Evolutionary conservation across 495 filamentous ascomycete species (phyloP).

Genomic region (Aspergillus carlsbadensis): DNA sequence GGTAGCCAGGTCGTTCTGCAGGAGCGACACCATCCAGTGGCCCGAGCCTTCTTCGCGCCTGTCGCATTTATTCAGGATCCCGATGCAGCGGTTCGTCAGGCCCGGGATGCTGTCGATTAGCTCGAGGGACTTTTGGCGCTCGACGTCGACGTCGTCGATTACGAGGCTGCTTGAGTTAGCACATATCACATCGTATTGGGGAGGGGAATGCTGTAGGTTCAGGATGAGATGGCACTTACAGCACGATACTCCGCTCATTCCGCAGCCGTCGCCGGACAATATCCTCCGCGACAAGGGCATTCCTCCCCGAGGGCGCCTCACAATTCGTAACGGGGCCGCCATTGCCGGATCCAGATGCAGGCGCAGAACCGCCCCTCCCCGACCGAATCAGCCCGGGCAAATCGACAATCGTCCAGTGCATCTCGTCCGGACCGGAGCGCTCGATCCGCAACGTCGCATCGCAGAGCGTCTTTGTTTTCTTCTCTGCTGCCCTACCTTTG

Average conservation of each 20-base stretch:
- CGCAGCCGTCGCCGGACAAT: neutral
- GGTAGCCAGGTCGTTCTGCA: slow-evolving; percentile 3
- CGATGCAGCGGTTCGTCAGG: neutral
- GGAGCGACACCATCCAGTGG: slow-evolving; percentile 5
- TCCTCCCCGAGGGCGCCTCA: neutral
- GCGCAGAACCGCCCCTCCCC: too few relatives aligned
- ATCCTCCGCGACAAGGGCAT: neutral
- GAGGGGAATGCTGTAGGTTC: neutral
- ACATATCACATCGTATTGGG: neutral
- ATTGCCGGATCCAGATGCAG: too few relatives aligned
- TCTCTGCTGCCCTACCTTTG: too few relatives aligned
- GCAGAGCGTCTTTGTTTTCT: too few relatives aligned
- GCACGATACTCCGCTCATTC: slow-evolving; percentile 9
- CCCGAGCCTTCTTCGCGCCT: neutral
- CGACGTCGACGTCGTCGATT: slow-evolving; percentile 6
- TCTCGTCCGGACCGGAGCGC: slow-evolving; percentile 7
- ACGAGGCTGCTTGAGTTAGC: neutral
- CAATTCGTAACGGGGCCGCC: neutral
- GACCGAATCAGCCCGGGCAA: slow-evolving; percentile 1
- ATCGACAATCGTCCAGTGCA: slow-evolving; percentile 10
- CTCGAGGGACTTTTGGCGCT: neutral
- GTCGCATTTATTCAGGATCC: slow-evolving; percentile 4
- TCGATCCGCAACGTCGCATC: slow-evolving; percentile 6
- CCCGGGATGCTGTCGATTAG: neutral
- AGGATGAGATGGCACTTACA: neutral